A percentile compares a stretch with the other conserved stretches of the same genome.
phyloP scores from a whole-genome alignment of 2,329 filamentous ascomycete species.

The Emergomyces pasteurianus region DNA sequence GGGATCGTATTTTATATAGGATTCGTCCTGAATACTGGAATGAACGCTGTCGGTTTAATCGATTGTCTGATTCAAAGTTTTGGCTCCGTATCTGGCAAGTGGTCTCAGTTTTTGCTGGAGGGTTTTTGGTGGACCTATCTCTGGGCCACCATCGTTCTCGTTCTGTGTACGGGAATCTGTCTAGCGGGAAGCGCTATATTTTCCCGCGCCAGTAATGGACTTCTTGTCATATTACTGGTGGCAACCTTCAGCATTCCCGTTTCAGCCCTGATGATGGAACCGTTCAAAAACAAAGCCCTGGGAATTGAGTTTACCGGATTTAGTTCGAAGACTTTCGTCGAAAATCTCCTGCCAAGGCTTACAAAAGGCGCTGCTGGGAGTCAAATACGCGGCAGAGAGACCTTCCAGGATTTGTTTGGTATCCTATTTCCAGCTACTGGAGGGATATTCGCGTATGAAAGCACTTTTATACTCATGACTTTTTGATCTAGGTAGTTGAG shows the following conservation, averaged over 20 bases:
- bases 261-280: slow-evolving; percentile 56
- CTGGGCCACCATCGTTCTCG: slow-evolving; percentile 58
- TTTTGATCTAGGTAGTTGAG: slow-evolving; percentile 42
- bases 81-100: slow-evolving; percentile 44
- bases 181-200: slow-evolving; percentile 71
- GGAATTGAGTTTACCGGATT: slow-evolving; percentile 68
- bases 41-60: slow-evolving; percentile 78
- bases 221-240: slow-evolving; percentile 58
- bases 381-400: slow-evolving; percentile 51
- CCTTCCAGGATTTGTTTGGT: slow-evolving; percentile 71
- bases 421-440: slow-evolving; percentile 68
- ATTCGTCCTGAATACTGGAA: slow-evolving; percentile 73
- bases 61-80: slow-evolving; percentile 72
- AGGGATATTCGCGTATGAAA: slow-evolving; percentile 44
- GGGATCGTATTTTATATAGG: slow-evolving; percentile 83
- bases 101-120: slow-evolving; percentile 51
- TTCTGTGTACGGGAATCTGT: slow-evolving; percentile 62
- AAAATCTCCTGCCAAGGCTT: slow-evolving; percentile 60
- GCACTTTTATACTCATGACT: slow-evolving; percentile 11
- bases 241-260: slow-evolving; percentile 72
- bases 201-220: slow-evolving; percentile 63
- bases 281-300: slow-evolving; percentile 52
- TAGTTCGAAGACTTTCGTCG: slow-evolving; percentile 55
- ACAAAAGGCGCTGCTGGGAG: slow-evolving; percentile 51
- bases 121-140: slow-evolving; percentile 68